Conservation (phyloP, 225 moss, liverwort and hornwort species). For the Lunularia cruciata region DNA sequence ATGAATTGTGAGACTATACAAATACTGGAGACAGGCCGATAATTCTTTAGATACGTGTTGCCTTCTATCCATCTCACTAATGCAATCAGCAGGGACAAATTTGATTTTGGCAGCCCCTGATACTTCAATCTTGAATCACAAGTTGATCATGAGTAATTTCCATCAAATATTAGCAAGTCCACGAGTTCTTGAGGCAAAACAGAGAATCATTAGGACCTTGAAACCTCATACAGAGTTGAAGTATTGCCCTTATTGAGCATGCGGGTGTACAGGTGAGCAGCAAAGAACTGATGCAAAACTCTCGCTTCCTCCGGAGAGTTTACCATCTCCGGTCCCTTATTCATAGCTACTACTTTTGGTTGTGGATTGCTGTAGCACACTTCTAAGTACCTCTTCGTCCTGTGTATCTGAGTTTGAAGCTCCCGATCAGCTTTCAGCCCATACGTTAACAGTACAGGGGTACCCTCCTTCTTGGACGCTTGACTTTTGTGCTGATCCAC, state of each 20-base stretch:
- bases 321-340: slow-evolving; percentile 15
- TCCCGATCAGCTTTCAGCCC: slow-evolving; percentile 4
- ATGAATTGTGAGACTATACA: too few relatives aligned
- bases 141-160: too few relatives aligned
- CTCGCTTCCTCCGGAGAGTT: slow-evolving; percentile 10
- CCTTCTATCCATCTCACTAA: too few relatives aligned
- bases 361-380: not conserved
- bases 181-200: too few relatives aligned
- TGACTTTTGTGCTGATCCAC: not conserved
- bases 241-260: slow-evolving; percentile 6
- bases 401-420: not conserved
- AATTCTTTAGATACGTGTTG: too few relatives aligned
- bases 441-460: slow-evolving; percentile 15
- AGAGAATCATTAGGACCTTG: not conserved
- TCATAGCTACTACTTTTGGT: slow-evolving; percentile 5
- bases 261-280: not conserved
- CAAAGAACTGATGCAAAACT: slow-evolving; percentile 18
- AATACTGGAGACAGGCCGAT: too few relatives aligned
- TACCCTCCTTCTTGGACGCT: slow-evolving; percentile 11
- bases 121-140: too few relatives aligned
- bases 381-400: slow-evolving; percentile 2
- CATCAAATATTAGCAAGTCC: too few relatives aligned
- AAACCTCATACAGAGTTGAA: slow-evolving; percentile 17
- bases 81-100: too few relatives aligned
- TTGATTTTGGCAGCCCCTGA: too few relatives aligned